A percentile compares a stretch with the other conserved stretches of the same genome.
These are phyloP conservation scores for Trichoderma koningiopsis DNA, from an alignment of 2,329 filamentous ascomycete species.

Conservation along the genomic window DNA sequence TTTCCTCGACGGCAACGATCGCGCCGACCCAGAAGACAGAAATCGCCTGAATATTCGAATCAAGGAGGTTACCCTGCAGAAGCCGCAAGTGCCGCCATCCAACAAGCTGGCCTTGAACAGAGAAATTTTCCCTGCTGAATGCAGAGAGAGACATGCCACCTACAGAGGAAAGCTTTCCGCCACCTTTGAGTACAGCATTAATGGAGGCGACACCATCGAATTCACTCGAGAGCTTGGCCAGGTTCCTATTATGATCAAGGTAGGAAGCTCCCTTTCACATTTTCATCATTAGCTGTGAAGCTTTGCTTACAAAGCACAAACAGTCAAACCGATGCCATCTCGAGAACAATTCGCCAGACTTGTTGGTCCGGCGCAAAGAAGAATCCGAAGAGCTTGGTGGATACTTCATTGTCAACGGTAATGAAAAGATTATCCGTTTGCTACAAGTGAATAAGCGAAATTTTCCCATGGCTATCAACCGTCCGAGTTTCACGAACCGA, in stretches of 20 bases:
- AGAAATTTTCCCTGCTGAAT: conserved; percentile 88
- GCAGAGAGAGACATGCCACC: conserved; percentile 87
- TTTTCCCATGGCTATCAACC: conserved; percentile 91
- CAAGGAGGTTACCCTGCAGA: conserved; percentile 80
- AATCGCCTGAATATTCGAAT: conserved; percentile 80
- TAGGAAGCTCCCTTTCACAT: conserved; percentile 43
- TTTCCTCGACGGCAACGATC: conserved; percentile 80
- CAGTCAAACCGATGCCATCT: conserved; percentile 90
- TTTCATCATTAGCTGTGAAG: not conserved
- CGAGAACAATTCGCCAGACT: conserved; percentile 78
- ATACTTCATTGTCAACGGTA: conserved; percentile 97
- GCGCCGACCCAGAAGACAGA: conserved; percentile 58
- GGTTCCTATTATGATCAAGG: conserved; percentile 91
- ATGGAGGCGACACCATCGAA: conserved; percentile 81
- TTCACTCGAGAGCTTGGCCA: conserved; percentile 83
- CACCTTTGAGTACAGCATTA: conserved; percentile 82
- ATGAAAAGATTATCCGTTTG: conserved; percentile 94
- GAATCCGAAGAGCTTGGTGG: conserved; percentile 95
- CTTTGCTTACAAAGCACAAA: not conserved
- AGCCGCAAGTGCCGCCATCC: conserved; percentile 72
- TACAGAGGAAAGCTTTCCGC: conserved; percentile 87
- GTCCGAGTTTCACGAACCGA: conserved; percentile 85
- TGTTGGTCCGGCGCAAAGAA: conserved; percentile 84
- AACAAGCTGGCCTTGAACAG: conserved; percentile 86
- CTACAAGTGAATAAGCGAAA: conserved; percentile 89